Evolutionary conservation across 805 yeast genomes (phyloP).

Genomic region (Myxozyma vanderwaltii): DNA sequence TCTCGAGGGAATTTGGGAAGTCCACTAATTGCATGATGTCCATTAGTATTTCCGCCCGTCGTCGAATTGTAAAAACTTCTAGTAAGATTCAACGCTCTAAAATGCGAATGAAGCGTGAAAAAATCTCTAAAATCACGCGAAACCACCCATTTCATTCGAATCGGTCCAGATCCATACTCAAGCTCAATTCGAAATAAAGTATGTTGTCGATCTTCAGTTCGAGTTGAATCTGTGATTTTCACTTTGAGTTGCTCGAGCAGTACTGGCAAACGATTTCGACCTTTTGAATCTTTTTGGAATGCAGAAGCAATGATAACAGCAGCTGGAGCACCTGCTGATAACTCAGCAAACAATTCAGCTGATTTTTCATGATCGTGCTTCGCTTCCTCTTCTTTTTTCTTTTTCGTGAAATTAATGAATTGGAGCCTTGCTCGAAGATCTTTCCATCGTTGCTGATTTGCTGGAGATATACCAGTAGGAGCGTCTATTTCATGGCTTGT

Average conservation of each 20-base stretch:
- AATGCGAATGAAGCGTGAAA: conserved; percentile 65
- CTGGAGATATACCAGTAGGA: not conserved
- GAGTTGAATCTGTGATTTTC: conserved; percentile 48
- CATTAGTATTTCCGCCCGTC: conserved; percentile 34
- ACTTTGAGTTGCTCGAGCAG: conserved; percentile 72
- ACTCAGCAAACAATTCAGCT: conserved; percentile 50
- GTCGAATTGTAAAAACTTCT: conserved; percentile 20
- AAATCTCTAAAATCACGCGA: conserved; percentile 73
- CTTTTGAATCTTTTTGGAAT: conserved; percentile 67
- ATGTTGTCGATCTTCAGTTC: conserved; percentile 46
- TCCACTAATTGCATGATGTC: conserved; percentile 36
- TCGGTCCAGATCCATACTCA: conserved; percentile 87
- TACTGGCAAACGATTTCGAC: conserved; percentile 71
- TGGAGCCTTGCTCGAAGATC: conserved; percentile 19
- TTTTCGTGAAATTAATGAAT: conserved; percentile 30
- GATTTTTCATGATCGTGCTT: conserved; percentile 38
- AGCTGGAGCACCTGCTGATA: conserved; percentile 71
- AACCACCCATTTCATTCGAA: conserved; percentile 77
- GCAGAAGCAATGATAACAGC: conserved; percentile 73
- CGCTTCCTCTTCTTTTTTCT: conserved; percentile 30
- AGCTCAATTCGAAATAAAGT: conserved; percentile 65
- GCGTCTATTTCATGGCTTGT: not conserved
- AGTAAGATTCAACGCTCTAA: conserved; percentile 55
- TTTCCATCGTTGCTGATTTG: conserved; percentile 24
- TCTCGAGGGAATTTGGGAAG: conserved; percentile 50